Base-by-base conservation (phyloP, 2,329 filamentous ascomycete genomes). In the Periglandula ipomoeae region DNA sequence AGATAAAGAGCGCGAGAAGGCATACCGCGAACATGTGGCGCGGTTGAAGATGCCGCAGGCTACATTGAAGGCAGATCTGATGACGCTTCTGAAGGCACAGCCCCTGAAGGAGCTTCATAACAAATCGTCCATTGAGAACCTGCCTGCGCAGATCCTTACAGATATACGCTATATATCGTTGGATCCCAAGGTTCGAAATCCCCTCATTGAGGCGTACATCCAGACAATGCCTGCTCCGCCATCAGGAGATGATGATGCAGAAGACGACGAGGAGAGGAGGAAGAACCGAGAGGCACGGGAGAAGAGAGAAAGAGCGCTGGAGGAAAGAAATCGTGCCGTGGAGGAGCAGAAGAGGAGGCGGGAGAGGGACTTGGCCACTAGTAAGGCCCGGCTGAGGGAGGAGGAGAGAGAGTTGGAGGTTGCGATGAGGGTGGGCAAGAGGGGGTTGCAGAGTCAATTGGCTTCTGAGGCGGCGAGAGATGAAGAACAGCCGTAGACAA, bases 1-100 rank as follows among this genome's bases (percentile, higher is more conserved):
- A 30, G 88, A 91, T 59, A 88, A 85, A 63, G 87, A 91, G 46
- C 77, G 85, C 30, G 88, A 94, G 61, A 89, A 85, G 66, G 72
- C 80, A 46, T 94, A 91, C 62, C 77, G 87, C 49, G 87, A 93
- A 50, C 81, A 88, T 59, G 73, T 89, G 55, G 75, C 70, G 52
- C 73, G 84, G 7, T 66, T 89, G 17, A 82, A 86, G 61, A 71
- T 87, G 58, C 75, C 85, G 0, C 75, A 78, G 46, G 71, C 80
- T 0, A 78, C 79, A 4, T 76, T 84, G 26, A 89, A 87, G 61
- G 74, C 81, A 4, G 87, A 91, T 56, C 70, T 93, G 5, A 76
- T 76, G 10, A 71, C 73, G 4, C 67, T 91, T 7, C 71, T 93
- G 13, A 82, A 79, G 55, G 69, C 75, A 5, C 71, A 85, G 38